Conservation (phyloP, 805 yeast genomes). For the Grigorovia yakushimaensis region DNA sequence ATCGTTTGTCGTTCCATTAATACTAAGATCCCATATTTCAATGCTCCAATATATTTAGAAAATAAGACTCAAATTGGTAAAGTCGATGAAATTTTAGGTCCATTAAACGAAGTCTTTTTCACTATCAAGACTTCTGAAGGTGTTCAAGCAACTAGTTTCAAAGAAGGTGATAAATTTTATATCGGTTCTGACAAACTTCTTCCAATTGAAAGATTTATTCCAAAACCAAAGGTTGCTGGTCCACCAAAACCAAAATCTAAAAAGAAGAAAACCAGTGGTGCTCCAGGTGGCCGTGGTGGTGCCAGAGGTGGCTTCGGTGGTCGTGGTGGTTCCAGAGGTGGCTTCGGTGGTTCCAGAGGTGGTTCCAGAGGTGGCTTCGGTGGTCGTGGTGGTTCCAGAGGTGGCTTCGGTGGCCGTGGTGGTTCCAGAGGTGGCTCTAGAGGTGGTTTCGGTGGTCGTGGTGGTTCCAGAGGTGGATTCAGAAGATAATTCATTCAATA, state of each 20-base stretch:
- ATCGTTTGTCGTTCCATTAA: constrained; percentile 93
- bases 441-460: constrained; percentile 32
- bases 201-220: constrained; percentile 93
- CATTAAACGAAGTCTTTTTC: constrained; percentile 94
- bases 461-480: constrained; percentile 32
- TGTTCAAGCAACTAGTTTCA: constrained; percentile 86
- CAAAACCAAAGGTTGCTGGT: constrained; percentile 83
- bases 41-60: constrained; percentile 95
- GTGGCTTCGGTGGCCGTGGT: constrained; percentile 34
- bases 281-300: constrained; percentile 35
- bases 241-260: constrained; percentile 72
- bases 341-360: constrained; percentile 31
- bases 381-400: constrained; percentile 30
- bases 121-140: constrained; percentile 96
- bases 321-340: constrained; percentile 34
- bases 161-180: constrained; percentile 90
- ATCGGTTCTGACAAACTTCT: constrained; percentile 92
- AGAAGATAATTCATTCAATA: constrained; percentile 8
- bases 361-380: constrained; percentile 38
- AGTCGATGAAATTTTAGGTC: constrained; percentile 96
- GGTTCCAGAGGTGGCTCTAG: constrained; percentile 32
- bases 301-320: constrained; percentile 39
- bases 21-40: constrained; percentile 92
- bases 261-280: constrained; percentile 47
- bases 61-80: constrained; percentile 95